phyloP scores from a whole-genome alignment of 2,329 filamentous ascomycete species.

The Ceratocystis papillata region DNA sequence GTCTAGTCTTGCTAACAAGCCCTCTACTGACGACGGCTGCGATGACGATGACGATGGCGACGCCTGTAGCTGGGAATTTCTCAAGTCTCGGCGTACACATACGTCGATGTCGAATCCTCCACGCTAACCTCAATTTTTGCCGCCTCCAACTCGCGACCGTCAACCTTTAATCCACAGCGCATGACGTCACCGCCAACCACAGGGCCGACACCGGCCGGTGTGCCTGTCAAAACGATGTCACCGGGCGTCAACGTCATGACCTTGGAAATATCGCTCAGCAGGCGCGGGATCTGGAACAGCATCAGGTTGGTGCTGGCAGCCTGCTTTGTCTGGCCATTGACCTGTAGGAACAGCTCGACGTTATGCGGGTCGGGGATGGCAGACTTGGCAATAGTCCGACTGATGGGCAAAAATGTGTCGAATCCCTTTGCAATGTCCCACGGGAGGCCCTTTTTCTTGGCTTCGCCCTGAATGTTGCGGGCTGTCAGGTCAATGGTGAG shows the following conservation, averaged over 20 bases:
- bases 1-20: neutral
- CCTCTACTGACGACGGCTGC: neutral
- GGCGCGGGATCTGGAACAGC: conserved; percentile 80
- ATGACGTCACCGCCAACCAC: conserved; percentile 81
- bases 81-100: conserved; percentile 65
- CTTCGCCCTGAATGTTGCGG: conserved; percentile 88
- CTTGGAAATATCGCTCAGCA: conserved; percentile 81
- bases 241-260: conserved; percentile 91
- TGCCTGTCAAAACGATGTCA: conserved; percentile 92
- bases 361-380: conserved; percentile 79
- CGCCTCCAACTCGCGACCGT: conserved; percentile 73
- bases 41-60: neutral
- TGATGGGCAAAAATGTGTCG: conserved; percentile 90
- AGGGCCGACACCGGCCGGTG: conserved; percentile 85
- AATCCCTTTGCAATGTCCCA: conserved; percentile 97
- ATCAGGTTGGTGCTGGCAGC: conserved; percentile 84
- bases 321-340: conserved; percentile 71
- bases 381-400: conserved; percentile 66
- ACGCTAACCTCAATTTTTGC: conserved; percentile 74
- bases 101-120: conserved; percentile 65
- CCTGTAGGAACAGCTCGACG: conserved; percentile 71
- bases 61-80: neutral
- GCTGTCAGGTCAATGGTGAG: conserved; percentile 96
- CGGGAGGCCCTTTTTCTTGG: conserved; percentile 90
- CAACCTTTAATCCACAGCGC: conserved; percentile 67